These are phyloP conservation scores for Aspergillus thermomutatus DNA, from an alignment of 2,329 filamentous ascomycete species.

Conservation along the genomic window DNA sequence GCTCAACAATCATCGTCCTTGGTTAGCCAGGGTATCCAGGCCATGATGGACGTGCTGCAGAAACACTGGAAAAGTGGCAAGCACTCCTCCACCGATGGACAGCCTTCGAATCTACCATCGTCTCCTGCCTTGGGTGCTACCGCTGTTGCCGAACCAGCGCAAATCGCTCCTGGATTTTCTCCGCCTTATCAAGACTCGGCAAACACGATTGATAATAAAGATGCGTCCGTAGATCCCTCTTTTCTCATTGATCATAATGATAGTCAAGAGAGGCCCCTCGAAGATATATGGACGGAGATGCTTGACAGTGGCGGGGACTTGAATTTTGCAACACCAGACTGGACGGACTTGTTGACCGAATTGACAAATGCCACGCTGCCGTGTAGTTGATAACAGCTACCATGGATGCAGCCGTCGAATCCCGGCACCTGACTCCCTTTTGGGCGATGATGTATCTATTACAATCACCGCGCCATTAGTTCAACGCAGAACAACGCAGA, in stretches of 20 bases:
- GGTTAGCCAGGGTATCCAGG: constrained; percentile 33
- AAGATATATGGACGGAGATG: constrained; percentile 32
- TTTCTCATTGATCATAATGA: neutral
- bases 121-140: neutral
- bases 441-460: neutral
- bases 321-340: constrained; percentile 23
- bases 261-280: constrained; percentile 16
- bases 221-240: neutral
- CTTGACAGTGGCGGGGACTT: constrained; percentile 25
- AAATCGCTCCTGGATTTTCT: too few species aligned
- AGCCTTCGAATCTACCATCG: neutral
- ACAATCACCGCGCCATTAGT: neutral
- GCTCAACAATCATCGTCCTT: constrained; percentile 30
- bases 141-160: neutral
- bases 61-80: constrained; percentile 28
- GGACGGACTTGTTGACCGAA: constrained; percentile 29
- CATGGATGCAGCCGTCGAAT: neutral
- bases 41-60: constrained; percentile 35
- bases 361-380: constrained; percentile 21
- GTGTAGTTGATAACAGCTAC: constrained; percentile 6
- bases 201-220: neutral
- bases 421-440: neutral
- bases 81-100: neutral
- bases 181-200: neutral
- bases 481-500: neutral